phyloP scores from a whole-genome alignment of 2,329 filamentous ascomycete species.

The Lachnellula suecica region DNA sequence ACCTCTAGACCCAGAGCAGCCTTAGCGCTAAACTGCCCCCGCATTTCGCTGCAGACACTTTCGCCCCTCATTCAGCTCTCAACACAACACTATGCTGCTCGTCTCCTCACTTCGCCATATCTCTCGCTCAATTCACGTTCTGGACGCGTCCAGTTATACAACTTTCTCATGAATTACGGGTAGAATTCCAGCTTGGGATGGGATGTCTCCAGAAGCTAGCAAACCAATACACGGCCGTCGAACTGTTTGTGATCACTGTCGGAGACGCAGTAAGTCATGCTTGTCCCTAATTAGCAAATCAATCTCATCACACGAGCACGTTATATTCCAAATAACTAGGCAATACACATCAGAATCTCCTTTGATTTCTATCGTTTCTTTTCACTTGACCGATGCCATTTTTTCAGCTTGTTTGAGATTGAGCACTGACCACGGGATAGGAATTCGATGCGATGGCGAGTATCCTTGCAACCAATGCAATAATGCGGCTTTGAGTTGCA shows the following conservation, averaged over 20 bases:
- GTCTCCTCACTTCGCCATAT: slow-evolving; percentile 19
- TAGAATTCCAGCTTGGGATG: slow-evolving; percentile 13
- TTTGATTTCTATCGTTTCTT: slow-evolving; percentile 8
- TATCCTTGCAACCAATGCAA: slow-evolving; percentile 60
- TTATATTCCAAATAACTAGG: too few species aligned
- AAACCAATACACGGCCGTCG: slow-evolving; percentile 27
- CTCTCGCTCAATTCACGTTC: slow-evolving; percentile 23
- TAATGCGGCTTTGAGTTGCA: slow-evolving; percentile 59
- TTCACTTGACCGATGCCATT: slow-evolving; percentile 2
- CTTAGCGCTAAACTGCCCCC: not conserved
- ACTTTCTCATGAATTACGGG: slow-evolving; percentile 15
- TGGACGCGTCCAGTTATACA: not conserved
- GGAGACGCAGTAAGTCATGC: slow-evolving; percentile 39
- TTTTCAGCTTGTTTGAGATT: not conserved
- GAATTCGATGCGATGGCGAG: slow-evolving; percentile 45
- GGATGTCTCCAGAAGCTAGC: slow-evolving; percentile 28
- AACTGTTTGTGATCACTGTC: slow-evolving; percentile 47
- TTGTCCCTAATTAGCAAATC: not conserved
- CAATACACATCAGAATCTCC: not conserved
- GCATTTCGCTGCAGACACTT: not conserved
- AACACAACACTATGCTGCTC: not conserved
- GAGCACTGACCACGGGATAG: slow-evolving; percentile 28
- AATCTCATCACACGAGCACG: not conserved
- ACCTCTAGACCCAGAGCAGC: not conserved
- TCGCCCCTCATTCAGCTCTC: not conserved